These are phyloP conservation scores for Ascosphaera pollenicola DNA, from an alignment of 2,329 filamentous ascomycete genomes.

Conservation along the genomic window DNA sequence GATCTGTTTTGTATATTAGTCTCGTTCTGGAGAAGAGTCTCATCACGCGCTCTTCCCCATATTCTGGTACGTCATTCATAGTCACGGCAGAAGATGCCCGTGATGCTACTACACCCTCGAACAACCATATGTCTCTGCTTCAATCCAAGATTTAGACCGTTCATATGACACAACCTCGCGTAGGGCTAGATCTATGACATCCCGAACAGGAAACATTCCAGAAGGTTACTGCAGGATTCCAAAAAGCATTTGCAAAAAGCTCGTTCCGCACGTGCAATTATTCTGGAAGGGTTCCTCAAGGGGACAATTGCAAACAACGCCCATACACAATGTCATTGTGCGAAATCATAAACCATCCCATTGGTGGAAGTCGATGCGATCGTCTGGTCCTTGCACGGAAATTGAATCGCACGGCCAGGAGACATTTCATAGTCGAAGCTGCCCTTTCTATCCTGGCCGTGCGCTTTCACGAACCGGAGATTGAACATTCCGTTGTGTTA, in stretches of 20 bases:
- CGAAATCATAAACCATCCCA: neutral
- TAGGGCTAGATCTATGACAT: neutral
- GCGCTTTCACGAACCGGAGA: too few relatives aligned
- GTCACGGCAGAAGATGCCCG: too few relatives aligned
- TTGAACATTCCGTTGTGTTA: too few relatives aligned
- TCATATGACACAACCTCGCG: too few relatives aligned
- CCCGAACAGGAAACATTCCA: neutral
- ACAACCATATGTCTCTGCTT: too few relatives aligned
- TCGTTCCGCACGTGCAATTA: neutral
- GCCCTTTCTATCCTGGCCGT: neutral
- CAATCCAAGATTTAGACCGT: too few relatives aligned
- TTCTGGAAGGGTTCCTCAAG: neutral
- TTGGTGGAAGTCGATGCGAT: neutral
- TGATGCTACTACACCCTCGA: too few relatives aligned
- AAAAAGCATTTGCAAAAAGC: neutral
- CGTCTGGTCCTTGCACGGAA: neutral
- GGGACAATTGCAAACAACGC: neutral
- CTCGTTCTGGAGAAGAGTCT: too few relatives aligned
- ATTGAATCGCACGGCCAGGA: neutral
- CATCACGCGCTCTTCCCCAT: too few relatives aligned
- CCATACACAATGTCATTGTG: neutral
- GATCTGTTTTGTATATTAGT: too few relatives aligned
- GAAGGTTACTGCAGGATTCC: neutral
- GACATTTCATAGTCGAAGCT: neutral
- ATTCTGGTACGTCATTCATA: too few relatives aligned